These are phyloP conservation scores for Cinnamomum micranthum DNA, from an alignment of 164 flowering plant species.

Conservation along the genomic window DNA sequence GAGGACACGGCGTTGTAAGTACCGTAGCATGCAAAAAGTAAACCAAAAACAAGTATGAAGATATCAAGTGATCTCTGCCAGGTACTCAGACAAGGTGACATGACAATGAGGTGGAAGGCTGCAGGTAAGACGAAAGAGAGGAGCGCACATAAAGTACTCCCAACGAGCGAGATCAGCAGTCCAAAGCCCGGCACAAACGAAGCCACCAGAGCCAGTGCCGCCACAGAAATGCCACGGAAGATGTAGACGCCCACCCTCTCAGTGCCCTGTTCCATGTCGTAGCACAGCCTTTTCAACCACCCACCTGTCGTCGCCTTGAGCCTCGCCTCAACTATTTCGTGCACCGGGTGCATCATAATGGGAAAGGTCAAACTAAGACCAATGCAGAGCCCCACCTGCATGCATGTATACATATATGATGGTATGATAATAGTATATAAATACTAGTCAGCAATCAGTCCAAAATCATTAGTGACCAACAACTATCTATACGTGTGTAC, in stretches of 20 bases:
- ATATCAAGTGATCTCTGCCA: constrained; percentile 17
- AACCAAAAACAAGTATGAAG: constrained; percentile 13
- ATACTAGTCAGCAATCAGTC: too few relatives aligned
- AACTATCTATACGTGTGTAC: too few relatives aligned
- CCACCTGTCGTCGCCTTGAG: background rate
- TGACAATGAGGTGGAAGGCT: constrained; percentile 15
- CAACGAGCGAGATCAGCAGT: constrained; percentile 25
- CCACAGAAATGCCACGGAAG: constrained; percentile 11
- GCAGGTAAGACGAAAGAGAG: constrained; percentile 30
- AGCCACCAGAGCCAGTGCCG: constrained; percentile 16
- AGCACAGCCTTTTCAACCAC: constrained; percentile 17
- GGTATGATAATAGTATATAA: too few relatives aligned
- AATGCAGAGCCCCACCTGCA: constrained; percentile 26
- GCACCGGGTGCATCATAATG: constrained; percentile 30
- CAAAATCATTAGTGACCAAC: too few relatives aligned
- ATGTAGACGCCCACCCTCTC: constrained; percentile 3
- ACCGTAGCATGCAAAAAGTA: constrained; percentile 23
- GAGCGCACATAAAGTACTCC: constrained; percentile 33
- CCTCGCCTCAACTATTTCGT: constrained; percentile 25
- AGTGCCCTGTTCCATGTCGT: background rate
- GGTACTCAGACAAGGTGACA: constrained; percentile 3
- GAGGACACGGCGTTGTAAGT: constrained; percentile 10
- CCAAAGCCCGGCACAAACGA: constrained; percentile 28
- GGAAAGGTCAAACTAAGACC: constrained; percentile 24
- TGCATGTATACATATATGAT: background rate